phyloP scores from a whole-genome alignment of 441 rosid genomes.

The Mallotus japonicus region DNA sequence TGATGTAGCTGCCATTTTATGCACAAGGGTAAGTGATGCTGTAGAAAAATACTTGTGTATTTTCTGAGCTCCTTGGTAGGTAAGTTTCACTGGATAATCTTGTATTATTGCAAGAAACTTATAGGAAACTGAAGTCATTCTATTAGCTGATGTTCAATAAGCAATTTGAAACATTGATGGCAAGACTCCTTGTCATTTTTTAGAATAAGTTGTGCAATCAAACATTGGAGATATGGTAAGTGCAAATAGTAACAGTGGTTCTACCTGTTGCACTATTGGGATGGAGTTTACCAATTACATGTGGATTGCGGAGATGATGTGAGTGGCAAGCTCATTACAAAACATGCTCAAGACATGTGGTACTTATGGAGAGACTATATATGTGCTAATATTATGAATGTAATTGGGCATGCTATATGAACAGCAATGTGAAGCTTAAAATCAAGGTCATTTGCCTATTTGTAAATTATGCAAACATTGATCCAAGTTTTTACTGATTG shows the following conservation, averaged over 20 bases:
- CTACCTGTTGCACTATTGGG: no score
- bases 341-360: background rate
- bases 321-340: background rate
- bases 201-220: background rate
- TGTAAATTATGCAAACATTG: background rate
- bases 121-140: background rate
- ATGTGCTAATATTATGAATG: background rate
- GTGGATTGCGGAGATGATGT: background rate
- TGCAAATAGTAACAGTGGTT: no score
- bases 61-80: background rate
- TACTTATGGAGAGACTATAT: background rate
- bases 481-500: background rate
- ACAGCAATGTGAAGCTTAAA: background rate
- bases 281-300: background rate
- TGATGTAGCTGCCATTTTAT: background rate
- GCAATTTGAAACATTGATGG: background rate
- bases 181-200: background rate
- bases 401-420: background rate
- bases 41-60: conserved; percentile 7
- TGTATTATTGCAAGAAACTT: background rate
- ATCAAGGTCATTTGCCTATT: background rate
- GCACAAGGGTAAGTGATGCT: background rate
- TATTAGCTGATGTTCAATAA: background rate
- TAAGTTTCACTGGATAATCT: conserved; percentile 1
- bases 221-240: no score